A percentile compares a stretch with the other conserved stretches of the same genome.
Evolutionary conservation across 1,284 basidiomycete genomes (phyloP).

Genomic region (Pyrrhoderma noxium): DNA sequence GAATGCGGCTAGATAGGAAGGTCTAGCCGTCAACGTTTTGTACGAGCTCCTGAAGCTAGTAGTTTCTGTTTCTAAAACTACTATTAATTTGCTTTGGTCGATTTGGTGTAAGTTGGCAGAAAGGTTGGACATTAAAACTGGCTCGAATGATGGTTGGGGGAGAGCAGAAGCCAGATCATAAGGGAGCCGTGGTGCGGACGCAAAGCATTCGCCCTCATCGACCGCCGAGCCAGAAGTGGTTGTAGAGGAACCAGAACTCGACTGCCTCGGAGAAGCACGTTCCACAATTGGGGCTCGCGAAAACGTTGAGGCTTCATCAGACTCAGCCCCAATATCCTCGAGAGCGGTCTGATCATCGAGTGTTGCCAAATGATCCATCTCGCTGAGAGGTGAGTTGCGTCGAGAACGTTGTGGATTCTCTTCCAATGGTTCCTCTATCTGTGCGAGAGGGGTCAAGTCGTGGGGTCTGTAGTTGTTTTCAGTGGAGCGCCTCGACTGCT

Average conservation of each 20-base stretch:
- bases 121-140: slow-evolving; percentile 52
- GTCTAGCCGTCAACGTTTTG: slow-evolving; percentile 55
- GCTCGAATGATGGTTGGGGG: slow-evolving; percentile 46
- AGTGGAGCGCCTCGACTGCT: slow-evolving; percentile 2
- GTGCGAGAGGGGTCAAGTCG: no score
- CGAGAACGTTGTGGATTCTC: background rate
- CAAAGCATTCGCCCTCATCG: slow-evolving; percentile 10
- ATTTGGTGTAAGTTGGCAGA: slow-evolving; percentile 69
- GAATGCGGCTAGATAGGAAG: slow-evolving; percentile 56
- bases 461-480: slow-evolving; percentile 5
- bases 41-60: slow-evolving; percentile 55
- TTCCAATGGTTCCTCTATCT: no score
- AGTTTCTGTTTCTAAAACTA: slow-evolving; percentile 70
- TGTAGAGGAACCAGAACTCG: background rate
- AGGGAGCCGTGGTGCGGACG: slow-evolving; percentile 14
- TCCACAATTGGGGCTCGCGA: background rate
- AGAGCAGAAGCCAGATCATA: slow-evolving; percentile 11
- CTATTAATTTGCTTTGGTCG: slow-evolving; percentile 67
- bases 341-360: background rate
- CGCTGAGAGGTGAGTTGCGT: slow-evolving; percentile 7
- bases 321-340: background rate
- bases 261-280: no score
- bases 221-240: background rate
- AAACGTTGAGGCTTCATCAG: background rate
- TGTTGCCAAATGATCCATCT: background rate